Evolutionary conservation across 495 filamentous ascomycete genomes (phyloP), one percentile per base, ranked within the genome.

Genomic region (Hypoxylon cercidicola): DNA sequence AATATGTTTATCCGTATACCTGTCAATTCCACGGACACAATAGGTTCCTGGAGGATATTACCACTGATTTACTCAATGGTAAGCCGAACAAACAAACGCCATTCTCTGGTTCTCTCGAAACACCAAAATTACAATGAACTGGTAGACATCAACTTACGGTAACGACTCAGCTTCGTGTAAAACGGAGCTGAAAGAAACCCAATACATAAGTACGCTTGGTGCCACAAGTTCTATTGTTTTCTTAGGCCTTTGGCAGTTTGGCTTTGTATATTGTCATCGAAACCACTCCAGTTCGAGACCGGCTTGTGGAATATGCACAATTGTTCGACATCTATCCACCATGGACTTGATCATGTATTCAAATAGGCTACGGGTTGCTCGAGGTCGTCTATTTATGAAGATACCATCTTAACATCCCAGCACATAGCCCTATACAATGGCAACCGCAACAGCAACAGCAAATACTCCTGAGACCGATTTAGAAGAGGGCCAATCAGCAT

Each of bases 281-380:
- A 52, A 11, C 30, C 19, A 53, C 30, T 45, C 15, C 20, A 25
- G 19, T 15, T 23, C 19, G 43, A 41, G 19, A 53, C 47, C 18
- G 55, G 35, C 54, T 62, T 47, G 41, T 69, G 43, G 64, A 73
- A 68, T 49, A 60, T 61, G 30, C 71, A 40, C 13, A 48, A 45
- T 23, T 21, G 18, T 71, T 69, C 68, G 64, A 55, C 56, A 28
- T 1, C 3, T 35, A 46, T 57, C 68, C 44, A 45, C 13, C 12
- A 43, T 37, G 13, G 5, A 37, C 43, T 30, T 35, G n/a, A 34
- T 34, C 39, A 9, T 16, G 16, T 43, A 52, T 56, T 60, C 58
- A 64, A 65, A 55, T 59, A 67, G 23, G 34, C 39, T 54, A 60
- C 25, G 44, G 55, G 20, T 18, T n/a, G 15, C 49, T 53, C 25